phyloP scores from a whole-genome alignment of 345 rosid species.

The Eucalyptus cloeziana region DNA sequence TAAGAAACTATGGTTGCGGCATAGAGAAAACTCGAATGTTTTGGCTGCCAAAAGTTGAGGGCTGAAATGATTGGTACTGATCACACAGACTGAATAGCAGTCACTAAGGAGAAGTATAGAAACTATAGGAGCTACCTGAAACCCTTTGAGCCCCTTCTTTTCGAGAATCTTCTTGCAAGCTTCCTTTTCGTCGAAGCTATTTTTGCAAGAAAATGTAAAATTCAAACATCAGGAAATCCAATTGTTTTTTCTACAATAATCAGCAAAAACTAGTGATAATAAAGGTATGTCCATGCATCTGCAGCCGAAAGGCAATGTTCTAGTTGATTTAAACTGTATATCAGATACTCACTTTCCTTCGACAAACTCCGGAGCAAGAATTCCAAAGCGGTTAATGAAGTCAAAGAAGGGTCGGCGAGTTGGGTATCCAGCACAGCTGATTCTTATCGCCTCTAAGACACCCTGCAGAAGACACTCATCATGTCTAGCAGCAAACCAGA shows the following conservation, averaged over 20 bases:
- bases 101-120: not conserved
- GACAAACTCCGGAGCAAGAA: constrained; percentile 52
- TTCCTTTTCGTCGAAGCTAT: constrained; percentile 45
- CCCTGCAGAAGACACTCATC: constrained; percentile 34
- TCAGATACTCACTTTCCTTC: constrained; percentile 70
- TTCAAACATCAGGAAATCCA: not conserved
- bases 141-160: constrained; percentile 78
- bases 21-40: not conserved
- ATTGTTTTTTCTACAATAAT: not conserved
- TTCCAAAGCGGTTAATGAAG: constrained; percentile 83
- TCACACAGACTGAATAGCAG: not conserved
- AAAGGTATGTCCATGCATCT: not conserved
- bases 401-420: constrained; percentile 90
- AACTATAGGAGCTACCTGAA: constrained; percentile 42
- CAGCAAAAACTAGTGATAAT: not conserved
- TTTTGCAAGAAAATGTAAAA: not conserved
- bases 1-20: not conserved
- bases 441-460: constrained; percentile 82
- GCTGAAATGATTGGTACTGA: not conserved
- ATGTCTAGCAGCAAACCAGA: not conserved
- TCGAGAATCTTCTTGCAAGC: constrained; percentile 72
- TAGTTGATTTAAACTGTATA: not conserved
- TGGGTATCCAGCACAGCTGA: constrained; percentile 97
- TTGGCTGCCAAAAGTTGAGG: not conserved
- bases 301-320: not conserved